A percentile compares a stretch with the other conserved stretches of the same genome.
These are phyloP conservation scores for Plectosphaerella sp. DNA, from an alignment of 2,329 filamentous ascomycete species.

Conservation along the genomic window DNA sequence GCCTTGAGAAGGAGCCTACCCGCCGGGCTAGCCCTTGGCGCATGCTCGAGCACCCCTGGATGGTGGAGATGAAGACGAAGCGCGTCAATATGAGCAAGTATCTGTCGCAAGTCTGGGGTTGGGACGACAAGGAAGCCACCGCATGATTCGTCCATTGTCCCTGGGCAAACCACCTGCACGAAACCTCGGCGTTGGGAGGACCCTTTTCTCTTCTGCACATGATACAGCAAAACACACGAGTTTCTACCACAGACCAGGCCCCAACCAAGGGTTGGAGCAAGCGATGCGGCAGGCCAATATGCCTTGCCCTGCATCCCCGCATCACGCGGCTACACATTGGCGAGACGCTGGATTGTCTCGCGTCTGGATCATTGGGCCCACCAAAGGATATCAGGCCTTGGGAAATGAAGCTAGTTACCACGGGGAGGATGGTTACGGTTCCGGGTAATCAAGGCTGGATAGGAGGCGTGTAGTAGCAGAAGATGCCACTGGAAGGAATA, in stretches of 20 bases:
- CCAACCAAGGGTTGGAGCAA: too few relatives aligned
- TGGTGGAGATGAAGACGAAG: conserved; percentile 92
- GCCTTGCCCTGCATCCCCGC: too few relatives aligned
- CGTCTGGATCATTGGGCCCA: too few relatives aligned
- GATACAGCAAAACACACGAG: not conserved
- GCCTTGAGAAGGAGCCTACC: conserved; percentile 87
- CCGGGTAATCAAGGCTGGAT: too few relatives aligned
- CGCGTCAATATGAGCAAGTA: conserved; percentile 98
- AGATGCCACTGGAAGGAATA: too few relatives aligned
- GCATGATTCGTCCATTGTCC: not conserved
- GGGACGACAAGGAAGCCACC: conserved; percentile 57
- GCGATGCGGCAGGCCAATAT: too few relatives aligned
- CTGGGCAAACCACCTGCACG: not conserved
- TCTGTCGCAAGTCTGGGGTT: conserved; percentile 92
- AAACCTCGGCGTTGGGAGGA: not conserved
- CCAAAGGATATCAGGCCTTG: too few relatives aligned
- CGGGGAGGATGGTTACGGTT: too few relatives aligned
- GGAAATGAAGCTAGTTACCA: too few relatives aligned
- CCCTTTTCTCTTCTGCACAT: not conserved
- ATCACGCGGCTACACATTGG: too few relatives aligned
- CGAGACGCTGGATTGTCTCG: too few relatives aligned
- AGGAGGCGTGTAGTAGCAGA: too few relatives aligned
- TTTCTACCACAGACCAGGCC: not conserved
- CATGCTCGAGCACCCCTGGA: conserved; percentile 99
- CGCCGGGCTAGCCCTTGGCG: conserved; percentile 93